Conservation (phyloP, 2,329 filamentous ascomycete genomes). For the Botrytis tulipae region DNA sequence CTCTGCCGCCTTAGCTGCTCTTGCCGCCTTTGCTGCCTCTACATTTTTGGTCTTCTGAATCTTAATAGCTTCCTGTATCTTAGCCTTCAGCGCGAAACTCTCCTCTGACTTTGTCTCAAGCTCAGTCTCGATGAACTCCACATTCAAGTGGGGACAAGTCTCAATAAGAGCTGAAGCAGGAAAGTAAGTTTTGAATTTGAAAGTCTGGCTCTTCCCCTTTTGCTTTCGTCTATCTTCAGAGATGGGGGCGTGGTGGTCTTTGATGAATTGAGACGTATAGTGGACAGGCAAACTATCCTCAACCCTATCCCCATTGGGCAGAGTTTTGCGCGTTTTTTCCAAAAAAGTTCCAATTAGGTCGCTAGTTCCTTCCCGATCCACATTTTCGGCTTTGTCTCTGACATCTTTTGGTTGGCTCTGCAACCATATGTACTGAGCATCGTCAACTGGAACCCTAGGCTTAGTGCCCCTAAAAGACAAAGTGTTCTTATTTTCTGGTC, state of each 20-base stretch:
- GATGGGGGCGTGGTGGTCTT: not conserved
- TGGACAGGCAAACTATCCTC: not conserved
- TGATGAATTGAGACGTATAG: not conserved
- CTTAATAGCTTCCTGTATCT: not conserved
- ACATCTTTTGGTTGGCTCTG: not conserved
- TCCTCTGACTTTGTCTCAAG: not conserved
- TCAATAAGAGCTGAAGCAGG: not conserved
- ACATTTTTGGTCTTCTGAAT: not conserved
- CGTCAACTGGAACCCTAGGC: not conserved
- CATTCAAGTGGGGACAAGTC: accelerated
- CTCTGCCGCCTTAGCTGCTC: not conserved
- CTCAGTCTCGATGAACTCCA: not conserved
- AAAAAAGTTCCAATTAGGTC: not conserved
- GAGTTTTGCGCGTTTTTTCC: no score
- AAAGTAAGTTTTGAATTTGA: not conserved
- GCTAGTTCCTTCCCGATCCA: no score
- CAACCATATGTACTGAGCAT: not conserved
- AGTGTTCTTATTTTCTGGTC: accelerated
- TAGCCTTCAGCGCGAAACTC: not conserved
- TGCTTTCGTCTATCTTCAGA: not conserved
- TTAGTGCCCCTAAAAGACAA: no score
- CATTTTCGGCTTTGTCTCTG: accelerated
- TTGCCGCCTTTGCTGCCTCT: not conserved
- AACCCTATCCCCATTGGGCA: accelerated
- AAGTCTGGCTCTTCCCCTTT: not conserved